Conservation (phyloP, 176 grass and related monocot species). For the Stipa capillata region DNA sequence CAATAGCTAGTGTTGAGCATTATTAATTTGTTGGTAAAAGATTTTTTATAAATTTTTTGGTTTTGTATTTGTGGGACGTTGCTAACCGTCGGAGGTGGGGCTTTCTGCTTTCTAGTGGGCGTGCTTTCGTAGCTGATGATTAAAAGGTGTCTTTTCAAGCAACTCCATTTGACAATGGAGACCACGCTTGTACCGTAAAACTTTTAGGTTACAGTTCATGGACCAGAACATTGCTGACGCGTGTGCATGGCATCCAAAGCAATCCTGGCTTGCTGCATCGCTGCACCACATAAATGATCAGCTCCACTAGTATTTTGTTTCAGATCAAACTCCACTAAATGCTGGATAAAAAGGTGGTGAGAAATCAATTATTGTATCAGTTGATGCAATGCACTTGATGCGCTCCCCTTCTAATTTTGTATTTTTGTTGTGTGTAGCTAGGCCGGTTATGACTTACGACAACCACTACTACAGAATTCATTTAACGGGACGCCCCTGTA, state of each 20-base stretch:
- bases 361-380: constrained; percentile 23
- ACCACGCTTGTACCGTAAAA: constrained; percentile 4
- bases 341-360: constrained; percentile 9
- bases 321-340: constrained; percentile 32
- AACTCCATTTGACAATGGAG: neutral
- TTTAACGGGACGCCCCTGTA: too few relatives aligned
- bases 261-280: neutral
- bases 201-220: constrained; percentile 1
- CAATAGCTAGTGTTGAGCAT: neutral
- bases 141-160: neutral
- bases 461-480: too few relatives aligned
- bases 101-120: neutral
- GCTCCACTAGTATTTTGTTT: constrained; percentile 20
- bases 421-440: neutral
- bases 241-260: neutral
- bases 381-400: constrained; percentile 1
- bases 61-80: constrained; percentile 14
- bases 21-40: neutral
- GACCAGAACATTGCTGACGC: constrained; percentile 27
- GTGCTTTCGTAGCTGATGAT: constrained; percentile 24
- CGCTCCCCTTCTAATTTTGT: neutral
- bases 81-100: constrained; percentile 39
- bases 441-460: constrained; percentile 14
- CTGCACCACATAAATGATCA: constrained; percentile 21
- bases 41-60: neutral